These are phyloP conservation scores for Stachybotrys echinatus DNA, from an alignment of 2,329 filamentous ascomycete species.

Conservation along the genomic window DNA sequence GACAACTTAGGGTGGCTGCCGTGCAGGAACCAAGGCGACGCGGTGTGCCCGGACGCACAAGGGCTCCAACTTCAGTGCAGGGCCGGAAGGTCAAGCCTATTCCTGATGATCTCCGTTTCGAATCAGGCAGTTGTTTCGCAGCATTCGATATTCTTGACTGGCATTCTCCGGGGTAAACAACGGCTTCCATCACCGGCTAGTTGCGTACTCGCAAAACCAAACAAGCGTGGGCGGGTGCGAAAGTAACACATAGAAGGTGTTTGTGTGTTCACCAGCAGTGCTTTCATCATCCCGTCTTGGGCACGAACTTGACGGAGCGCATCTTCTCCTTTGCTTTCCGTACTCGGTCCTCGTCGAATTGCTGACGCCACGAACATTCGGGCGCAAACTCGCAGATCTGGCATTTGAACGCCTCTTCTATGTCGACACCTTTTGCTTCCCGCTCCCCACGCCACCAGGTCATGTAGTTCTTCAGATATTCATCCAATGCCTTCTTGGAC, in stretches of 20 bases:
- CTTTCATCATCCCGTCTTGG: neutral
- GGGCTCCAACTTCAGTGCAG: neutral
- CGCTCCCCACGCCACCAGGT: constrained; percentile 84
- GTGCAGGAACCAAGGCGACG: neutral
- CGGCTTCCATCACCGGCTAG: no score
- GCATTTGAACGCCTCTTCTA: constrained; percentile 89
- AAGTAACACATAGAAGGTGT: no score
- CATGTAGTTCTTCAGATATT: constrained; percentile 66
- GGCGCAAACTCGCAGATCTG: constrained; percentile 77
- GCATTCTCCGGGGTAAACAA: no score
- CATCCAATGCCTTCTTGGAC: constrained; percentile 56
- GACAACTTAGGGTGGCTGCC: neutral
- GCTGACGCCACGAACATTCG: constrained; percentile 70
- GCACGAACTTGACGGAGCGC: neutral
- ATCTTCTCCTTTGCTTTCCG: constrained; percentile 17
- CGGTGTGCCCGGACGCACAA: neutral
- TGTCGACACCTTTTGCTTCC: constrained; percentile 65
- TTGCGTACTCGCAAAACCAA: no score
- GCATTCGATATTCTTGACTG: no score
- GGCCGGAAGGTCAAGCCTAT: no score
- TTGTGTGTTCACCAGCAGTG: no score
- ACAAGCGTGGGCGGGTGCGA: no score
- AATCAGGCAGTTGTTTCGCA: no score
- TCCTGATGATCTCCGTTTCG: no score
- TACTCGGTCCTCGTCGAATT: constrained; percentile 55